Percentiles rank a stretch among this genome's conserved stretches.
phyloP scores from a whole-genome alignment of 139 green algal species.

The Chlamydomonas sp. region DNA sequence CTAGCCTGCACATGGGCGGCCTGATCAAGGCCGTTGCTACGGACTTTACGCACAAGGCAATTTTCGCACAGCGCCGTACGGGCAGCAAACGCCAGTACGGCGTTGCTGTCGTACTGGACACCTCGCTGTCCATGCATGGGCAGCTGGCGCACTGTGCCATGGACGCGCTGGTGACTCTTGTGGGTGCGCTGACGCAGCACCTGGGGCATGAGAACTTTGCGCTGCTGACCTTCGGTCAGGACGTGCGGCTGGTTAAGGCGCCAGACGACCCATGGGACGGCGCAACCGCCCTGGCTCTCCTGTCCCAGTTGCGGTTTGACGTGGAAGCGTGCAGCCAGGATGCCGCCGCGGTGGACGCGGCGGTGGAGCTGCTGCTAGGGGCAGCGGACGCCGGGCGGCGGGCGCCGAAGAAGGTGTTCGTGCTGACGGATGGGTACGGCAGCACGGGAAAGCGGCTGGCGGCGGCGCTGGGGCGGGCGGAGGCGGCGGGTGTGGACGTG shows the following conservation, averaged over 20 bases:
- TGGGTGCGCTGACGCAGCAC: slow-evolving; percentile 33
- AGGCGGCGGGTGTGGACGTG: slow-evolving; percentile 45
- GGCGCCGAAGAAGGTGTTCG: slow-evolving; percentile 48
- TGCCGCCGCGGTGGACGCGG: slow-evolving; percentile 52
- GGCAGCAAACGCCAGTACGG: slow-evolving; percentile 47
- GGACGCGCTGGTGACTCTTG: slow-evolving; percentile 38
- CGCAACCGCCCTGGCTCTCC: slow-evolving; percentile 17
- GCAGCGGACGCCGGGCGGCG: not conserved
- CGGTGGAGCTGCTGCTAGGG: slow-evolving; percentile 24
- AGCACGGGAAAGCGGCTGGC: slow-evolving; percentile 49
- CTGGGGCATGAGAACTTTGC: slow-evolving; percentile 38
- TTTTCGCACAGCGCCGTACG: slow-evolving; percentile 45
- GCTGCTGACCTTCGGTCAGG: slow-evolving; percentile 44
- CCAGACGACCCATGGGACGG: slow-evolving; percentile 46
- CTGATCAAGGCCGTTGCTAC: slow-evolving; percentile 51
- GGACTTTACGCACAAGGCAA: slow-evolving; percentile 50
- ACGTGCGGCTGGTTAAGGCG: slow-evolving; percentile 40
- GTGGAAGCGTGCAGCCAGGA: slow-evolving; percentile 24
- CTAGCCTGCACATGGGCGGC: slow-evolving; percentile 52
- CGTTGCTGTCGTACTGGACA: slow-evolving; percentile 47
- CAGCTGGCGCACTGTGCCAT: slow-evolving; percentile 30
- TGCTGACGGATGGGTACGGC: slow-evolving; percentile 55
- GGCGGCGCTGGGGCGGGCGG: slow-evolving; percentile 33
- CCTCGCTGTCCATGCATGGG: slow-evolving; percentile 56
- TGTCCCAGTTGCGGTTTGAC: slow-evolving; percentile 16